Evolutionary conservation across 306 rosid species (phyloP).

Genomic region (Myrica gale): DNA sequence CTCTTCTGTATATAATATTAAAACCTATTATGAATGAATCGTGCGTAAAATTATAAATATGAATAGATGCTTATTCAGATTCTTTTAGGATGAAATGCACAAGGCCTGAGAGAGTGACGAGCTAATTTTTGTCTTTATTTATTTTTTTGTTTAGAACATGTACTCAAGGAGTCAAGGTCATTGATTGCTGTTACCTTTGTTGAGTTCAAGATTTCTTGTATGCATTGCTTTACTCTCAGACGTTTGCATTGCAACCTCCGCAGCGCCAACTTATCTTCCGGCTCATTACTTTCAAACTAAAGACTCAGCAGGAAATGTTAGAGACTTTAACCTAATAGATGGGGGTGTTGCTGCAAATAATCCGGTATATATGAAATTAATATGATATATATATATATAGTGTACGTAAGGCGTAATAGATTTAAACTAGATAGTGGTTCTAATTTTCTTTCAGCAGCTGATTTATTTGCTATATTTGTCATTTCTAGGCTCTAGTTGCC

Average conservation of each 20-base stretch:
- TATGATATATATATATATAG: not conserved
- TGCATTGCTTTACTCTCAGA: constrained; percentile 40
- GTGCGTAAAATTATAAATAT: too few relatives aligned
- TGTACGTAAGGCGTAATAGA: too few relatives aligned
- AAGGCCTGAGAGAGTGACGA: too few relatives aligned
- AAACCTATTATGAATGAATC: too few relatives aligned
- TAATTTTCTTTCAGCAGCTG: too few relatives aligned
- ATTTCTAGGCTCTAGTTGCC: constrained; percentile 44
- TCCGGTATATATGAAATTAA: constrained; percentile 38
- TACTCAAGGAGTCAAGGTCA: not conserved
- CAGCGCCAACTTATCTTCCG: constrained; percentile 77
- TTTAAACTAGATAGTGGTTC: too few relatives aligned
- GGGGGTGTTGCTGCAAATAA: constrained; percentile 74
- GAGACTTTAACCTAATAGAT: constrained; percentile 54
- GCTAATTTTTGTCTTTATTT: too few relatives aligned
- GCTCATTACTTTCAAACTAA: constrained; percentile 54
- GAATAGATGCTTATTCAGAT: too few relatives aligned
- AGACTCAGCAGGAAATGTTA: constrained; percentile 9
- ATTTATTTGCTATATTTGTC: not conserved
- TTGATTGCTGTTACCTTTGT: not conserved
- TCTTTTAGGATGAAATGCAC: too few relatives aligned
- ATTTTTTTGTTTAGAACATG: too few relatives aligned
- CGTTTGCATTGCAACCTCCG: constrained; percentile 64
- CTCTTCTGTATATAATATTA: too few relatives aligned
- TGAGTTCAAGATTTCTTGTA: not conserved